Evolutionary conservation across 2,329 filamentous ascomycete species (phyloP), one percentile per base, ranked within the genome.

Genomic region (Colletotrichum phormii): DNA sequence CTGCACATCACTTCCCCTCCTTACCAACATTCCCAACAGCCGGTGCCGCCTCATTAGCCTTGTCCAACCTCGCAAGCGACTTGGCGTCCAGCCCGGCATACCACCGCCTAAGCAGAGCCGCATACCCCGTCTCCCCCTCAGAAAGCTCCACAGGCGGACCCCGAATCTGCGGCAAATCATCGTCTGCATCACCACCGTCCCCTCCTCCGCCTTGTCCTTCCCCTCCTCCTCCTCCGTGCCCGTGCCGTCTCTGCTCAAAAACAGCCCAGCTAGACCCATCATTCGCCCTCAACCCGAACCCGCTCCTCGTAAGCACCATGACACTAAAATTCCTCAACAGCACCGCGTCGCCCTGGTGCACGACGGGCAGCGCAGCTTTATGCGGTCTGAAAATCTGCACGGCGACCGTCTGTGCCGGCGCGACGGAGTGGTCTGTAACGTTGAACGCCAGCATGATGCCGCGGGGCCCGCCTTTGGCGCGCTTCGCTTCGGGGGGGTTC

Each of bases 201-300:
- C 80, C 35, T 37, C 35, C 35, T 37, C n/a, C n/a, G n/a, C 35
- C 35, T 13, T 37, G 35, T 0, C 35, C 35, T 6, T 37, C n/a
- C n/a, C n/a, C n/a, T n/a, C n/a, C n/a, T n/a, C n/a, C 35, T 0
- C 5, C 35, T 13, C 35, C 35, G 15, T 37, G 35, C 11, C 35
- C 35, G 35, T 37, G 80, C 37, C 76, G 76, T 42, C 82, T 79
- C 51, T 81, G 80, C 75, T 90, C 88, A 74, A 90, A 91, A 3
- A 92, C 89, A 2, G 89, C 90, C 88, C 91, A 92, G 66, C 88
- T 87, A 18, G 89, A 91, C 42, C 82, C 83, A 57, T 88, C 87
- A n/a, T 83, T 85, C n/a, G 85, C 86, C 60, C 85, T 82, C 62
- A 92, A 80, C 0, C 88, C 89, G 74, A 89, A 91, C 1, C 87